Base-by-base conservation (phyloP, 1,139 yeast species). In the Kluyveromyces sp. region DNA sequence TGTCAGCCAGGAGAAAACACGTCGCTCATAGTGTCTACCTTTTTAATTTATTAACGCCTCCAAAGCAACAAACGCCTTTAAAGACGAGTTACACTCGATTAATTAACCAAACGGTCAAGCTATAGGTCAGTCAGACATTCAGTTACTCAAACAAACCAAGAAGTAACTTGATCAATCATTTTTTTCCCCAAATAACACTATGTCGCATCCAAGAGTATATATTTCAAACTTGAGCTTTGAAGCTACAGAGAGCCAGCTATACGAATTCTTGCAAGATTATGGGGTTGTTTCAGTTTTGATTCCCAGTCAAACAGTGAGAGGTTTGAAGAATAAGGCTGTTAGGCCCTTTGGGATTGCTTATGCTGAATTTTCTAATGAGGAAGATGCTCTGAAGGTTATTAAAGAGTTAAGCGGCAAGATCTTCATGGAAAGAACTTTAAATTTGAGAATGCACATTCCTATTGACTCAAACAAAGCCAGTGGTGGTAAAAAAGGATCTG, bases 341-440 rank as follows among this genome's bases (percentile, higher is more conserved):
- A 70, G 67, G 52, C 76, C 83, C 2, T 66, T 79, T 48, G 88
- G 89, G 1, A 73, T 77, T 51, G 89, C 84, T 0, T 83, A 80
- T 62, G 85, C 77, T 29, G 85, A 78, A 46, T 78, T 83, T 53
- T 67, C 63, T n/a, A 60, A 70, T 35, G 60, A 64, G 21, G 81
- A 75, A 30, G 74, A 48, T 7, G 83, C 83, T 2, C 68, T 67
- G 34, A 63, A 64, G 28, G 86, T 73, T 3, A 67, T 73, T 37
- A 60, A 62, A 5, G 64, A 65, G 25, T 62, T 77, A 47, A 65
- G 75, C 54, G 77, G 77, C 5, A 58, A 57, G 35, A 61, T 48
- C 36, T 74, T 69, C 58, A 66, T 70, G 48, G 70, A 68, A 21
- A 67, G 79, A 39, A 58, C 59, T 7, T 51, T 75, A 33, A 57